A percentile compares a stretch with the other conserved stretches of the same genome.
Conservation (phyloP, 2,329 filamentous ascomycete genomes). For the Penicillium sp. region DNA sequence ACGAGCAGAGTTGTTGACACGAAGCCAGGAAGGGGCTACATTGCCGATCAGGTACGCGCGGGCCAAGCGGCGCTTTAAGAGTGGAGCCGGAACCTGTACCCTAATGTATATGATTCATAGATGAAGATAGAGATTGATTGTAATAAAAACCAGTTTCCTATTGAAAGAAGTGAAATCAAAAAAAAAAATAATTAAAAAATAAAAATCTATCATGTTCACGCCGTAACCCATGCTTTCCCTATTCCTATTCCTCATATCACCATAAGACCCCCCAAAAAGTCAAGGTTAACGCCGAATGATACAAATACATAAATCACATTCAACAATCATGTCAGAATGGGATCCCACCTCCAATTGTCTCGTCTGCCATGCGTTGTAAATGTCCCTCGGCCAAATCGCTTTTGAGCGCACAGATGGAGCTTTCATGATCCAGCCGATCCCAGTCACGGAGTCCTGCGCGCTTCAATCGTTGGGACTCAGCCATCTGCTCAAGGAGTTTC, state of each 20-base stretch:
- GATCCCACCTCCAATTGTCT: conserved; percentile 41
- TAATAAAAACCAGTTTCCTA: neutral
- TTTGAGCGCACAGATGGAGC: conserved; percentile 46
- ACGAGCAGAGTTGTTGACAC: conserved; percentile 40
- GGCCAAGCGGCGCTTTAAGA: neutral
- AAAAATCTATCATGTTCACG: too few species aligned
- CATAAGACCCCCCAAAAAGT: neutral
- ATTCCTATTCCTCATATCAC: too few species aligned
- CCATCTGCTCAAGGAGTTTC: conserved; percentile 45
- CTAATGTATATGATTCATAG: neutral
- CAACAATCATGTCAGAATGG: conserved; percentile 35
- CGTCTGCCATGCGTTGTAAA: conserved; percentile 48
- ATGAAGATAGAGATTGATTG: neutral
- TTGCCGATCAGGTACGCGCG: conserved; percentile 26
- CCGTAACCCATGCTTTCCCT: too few species aligned
- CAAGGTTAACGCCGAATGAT: neutral
- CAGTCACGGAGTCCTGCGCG: conserved; percentile 47
- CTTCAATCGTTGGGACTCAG: conserved; percentile 46
- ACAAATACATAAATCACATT: neutral
- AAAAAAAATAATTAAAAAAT: too few species aligned
- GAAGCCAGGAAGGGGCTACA: conserved; percentile 31
- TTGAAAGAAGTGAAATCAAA: too few species aligned
- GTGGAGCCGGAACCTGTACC: neutral
- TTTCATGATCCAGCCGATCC: conserved; percentile 50
- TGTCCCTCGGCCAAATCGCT: conserved; percentile 52